Conservation (phyloP, 2,329 filamentous ascomycete genomes). For the Diaporthe citrichinensis region DNA sequence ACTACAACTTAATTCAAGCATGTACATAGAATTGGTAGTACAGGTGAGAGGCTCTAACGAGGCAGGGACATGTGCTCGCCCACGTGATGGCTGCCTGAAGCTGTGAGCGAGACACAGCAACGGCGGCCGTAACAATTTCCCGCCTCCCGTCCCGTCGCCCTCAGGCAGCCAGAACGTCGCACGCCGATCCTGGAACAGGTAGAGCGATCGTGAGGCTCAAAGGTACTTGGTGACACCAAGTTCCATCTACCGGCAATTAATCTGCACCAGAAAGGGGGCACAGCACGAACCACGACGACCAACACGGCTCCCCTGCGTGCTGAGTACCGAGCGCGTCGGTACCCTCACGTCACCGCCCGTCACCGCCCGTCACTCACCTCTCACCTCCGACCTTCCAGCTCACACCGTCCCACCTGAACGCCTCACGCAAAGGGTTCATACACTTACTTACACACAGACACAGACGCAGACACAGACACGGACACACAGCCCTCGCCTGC, state of each 20-base stretch:
- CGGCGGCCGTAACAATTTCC: conserved; percentile 1
- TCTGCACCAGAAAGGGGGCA: not conserved
- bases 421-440: not conserved
- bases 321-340: not conserved
- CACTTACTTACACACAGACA: not conserved
- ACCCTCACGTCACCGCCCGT: not conserved
- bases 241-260: conserved; percentile 24
- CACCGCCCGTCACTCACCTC: conserved; percentile 3
- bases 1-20: not conserved
- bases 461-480: not conserved
- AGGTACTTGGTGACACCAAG: not conserved
- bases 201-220: not conserved
- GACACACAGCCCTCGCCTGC: not conserved
- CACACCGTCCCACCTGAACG: conserved; percentile 10
- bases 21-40: not conserved
- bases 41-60: not conserved
- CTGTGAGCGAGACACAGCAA: conserved; percentile 16
- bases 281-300: not conserved
- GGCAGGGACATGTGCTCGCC: conserved; percentile 15
- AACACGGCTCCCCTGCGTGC: not conserved
- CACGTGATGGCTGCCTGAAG: conserved; percentile 41
- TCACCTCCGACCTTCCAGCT: conserved; percentile 8
- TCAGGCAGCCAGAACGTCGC: conserved; percentile 12
- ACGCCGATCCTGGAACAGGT: conserved; percentile 7
- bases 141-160: not conserved